phyloP scores from a whole-genome alignment of 2,329 filamentous ascomycete species.

The Phialophora verrucosa region DNA sequence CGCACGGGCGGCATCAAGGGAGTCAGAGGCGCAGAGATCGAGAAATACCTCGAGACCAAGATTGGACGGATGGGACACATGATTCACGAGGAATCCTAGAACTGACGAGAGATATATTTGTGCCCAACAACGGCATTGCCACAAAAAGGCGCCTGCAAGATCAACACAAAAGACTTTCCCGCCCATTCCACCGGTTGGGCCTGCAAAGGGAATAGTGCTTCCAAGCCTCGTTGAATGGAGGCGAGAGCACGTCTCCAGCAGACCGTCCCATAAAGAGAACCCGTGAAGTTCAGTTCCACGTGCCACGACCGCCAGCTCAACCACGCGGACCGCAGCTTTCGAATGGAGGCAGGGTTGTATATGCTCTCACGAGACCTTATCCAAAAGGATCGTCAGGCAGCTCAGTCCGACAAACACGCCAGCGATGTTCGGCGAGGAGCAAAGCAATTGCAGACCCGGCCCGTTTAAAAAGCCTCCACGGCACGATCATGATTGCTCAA shows the following conservation, averaged over 20 bases:
- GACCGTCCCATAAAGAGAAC: neutral
- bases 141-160: neutral
- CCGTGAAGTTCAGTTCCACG: neutral
- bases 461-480: neutral
- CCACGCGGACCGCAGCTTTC: neutral
- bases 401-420: neutral
- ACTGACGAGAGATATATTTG: neutral
- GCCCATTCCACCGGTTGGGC: neutral
- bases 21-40: slow-evolving; percentile 84
- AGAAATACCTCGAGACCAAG: slow-evolving; percentile 95
- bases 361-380: neutral
- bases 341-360: neutral
- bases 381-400: neutral
- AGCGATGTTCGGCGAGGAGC: neutral
- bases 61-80: slow-evolving; percentile 90
- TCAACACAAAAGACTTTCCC: neutral
- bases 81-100: slow-evolving; percentile 49
- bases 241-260: neutral
- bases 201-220: neutral
- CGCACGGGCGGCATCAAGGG: slow-evolving; percentile 76
- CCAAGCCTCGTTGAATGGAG: neutral
- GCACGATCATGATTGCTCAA: neutral
- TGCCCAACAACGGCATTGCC: neutral
- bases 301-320: neutral
- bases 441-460: neutral